These are phyloP conservation scores for Colletotrichum chlorophyti DNA, from an alignment of 2,329 filamentous ascomycete species.

Conservation along the genomic window DNA sequence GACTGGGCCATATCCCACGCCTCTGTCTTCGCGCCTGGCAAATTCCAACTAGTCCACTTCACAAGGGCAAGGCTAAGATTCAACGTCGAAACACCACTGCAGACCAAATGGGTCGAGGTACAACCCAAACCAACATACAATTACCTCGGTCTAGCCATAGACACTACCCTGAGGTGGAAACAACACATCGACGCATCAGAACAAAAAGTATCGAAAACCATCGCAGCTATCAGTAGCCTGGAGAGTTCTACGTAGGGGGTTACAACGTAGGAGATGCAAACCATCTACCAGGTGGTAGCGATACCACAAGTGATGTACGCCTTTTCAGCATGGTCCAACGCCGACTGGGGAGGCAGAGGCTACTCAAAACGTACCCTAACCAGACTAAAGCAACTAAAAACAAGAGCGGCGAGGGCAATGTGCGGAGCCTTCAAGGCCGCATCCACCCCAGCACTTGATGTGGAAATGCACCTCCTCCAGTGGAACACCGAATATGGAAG, in stretches of 20 bases:
- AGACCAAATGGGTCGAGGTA: slow-evolving; percentile 10
- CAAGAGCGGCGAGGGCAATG: not conserved
- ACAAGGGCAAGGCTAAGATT: slow-evolving; percentile 21
- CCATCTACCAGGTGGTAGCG: slow-evolving; percentile 35
- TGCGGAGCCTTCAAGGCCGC: not conserved
- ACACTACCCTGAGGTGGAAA: slow-evolving; percentile 33
- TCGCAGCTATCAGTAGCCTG: slow-evolving; percentile 33
- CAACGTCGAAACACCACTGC: slow-evolving; percentile 29
- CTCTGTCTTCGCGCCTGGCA: slow-evolving; percentile 32
- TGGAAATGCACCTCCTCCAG: not conserved
- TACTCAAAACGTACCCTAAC: not conserved
- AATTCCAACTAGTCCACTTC: slow-evolving; percentile 35
- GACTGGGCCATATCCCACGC: slow-evolving; percentile 30
- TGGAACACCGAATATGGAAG: not conserved
- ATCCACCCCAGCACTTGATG: not conserved
- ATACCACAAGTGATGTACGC: slow-evolving; percentile 35
- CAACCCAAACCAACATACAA: slow-evolving; percentile 7
- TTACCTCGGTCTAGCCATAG: slow-evolving; percentile 36
- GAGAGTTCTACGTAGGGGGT: slow-evolving; percentile 34
- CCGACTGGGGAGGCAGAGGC: slow-evolving; percentile 10
- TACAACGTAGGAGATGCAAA: slow-evolving; percentile 31
- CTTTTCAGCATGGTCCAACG: slow-evolving; percentile 33
- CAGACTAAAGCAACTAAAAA: not conserved
- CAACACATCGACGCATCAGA: slow-evolving; percentile 33
- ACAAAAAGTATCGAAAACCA: slow-evolving; percentile 28